Percentiles rank a stretch among this genome's conserved stretches.
Evolutionary conservation across 208 protist genomes (phyloP).

Genomic region (Crithidia fasciculata): DNA sequence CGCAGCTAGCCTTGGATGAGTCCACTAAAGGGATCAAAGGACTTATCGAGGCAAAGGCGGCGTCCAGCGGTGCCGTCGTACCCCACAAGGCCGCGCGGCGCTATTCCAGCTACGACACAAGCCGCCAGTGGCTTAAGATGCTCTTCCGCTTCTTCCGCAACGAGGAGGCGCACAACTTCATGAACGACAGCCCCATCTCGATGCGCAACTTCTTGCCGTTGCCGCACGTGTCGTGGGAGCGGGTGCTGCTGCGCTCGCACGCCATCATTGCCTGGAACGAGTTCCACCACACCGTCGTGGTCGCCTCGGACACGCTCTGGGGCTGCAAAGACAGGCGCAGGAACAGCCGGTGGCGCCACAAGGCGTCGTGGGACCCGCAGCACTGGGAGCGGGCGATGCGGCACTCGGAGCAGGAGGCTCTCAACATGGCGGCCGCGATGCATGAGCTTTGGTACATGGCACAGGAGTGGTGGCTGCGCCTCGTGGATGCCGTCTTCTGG

Average conservation of each 20-base stretch:
- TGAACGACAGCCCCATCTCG: slow-evolving; percentile 20
- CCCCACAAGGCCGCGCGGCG: neutral
- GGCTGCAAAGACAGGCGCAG: slow-evolving; percentile 7
- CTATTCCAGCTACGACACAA: neutral
- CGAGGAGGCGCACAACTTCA: slow-evolving; percentile 17
- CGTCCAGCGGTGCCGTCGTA: too few relatives aligned
- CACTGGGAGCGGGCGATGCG: slow-evolving; percentile 13
- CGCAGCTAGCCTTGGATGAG: neutral
- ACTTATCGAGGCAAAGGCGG: neutral
- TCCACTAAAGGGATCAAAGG: neutral
- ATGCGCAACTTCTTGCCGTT: slow-evolving; percentile 21
- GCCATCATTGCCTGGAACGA: slow-evolving; percentile 8
- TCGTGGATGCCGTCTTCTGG: neutral
- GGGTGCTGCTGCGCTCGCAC: slow-evolving; percentile 3
- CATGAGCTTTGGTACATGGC: slow-evolving; percentile 15
- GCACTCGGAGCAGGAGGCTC: slow-evolving; percentile 21
- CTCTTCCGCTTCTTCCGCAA: slow-evolving; percentile 8
- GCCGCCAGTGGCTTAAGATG: slow-evolving; percentile 7
- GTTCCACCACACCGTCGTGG: slow-evolving; percentile 8
- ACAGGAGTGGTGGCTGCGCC: slow-evolving; percentile 11
- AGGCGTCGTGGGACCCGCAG: neutral
- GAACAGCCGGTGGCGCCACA: neutral
- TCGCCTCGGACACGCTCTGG: slow-evolving; percentile 3
- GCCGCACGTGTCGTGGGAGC: slow-evolving; percentile 14
- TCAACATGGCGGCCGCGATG: slow-evolving; percentile 12